A percentile compares a stretch with the other conserved stretches of the same genome.
These are phyloP conservation scores for Pestalotiopsis sp. DNA, from an alignment of 2,329 filamentous ascomycete species.

Conservation along the genomic window DNA sequence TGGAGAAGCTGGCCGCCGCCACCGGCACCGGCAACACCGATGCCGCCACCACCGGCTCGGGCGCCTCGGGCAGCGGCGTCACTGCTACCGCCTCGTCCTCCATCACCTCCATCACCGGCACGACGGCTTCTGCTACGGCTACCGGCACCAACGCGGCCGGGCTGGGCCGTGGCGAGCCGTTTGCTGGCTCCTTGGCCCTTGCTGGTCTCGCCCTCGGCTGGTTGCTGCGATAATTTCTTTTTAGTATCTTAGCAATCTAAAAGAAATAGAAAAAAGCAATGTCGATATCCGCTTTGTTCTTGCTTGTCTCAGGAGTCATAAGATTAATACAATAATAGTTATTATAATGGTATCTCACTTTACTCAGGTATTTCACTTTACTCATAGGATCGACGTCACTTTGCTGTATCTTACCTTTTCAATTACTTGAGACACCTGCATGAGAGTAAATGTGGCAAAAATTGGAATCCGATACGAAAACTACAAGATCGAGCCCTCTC, in stretches of 20 bases:
- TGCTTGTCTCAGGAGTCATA: too few species aligned
- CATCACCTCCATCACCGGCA: not conserved
- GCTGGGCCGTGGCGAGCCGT: not conserved
- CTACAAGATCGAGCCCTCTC: too few species aligned
- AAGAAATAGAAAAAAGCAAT: too few species aligned
- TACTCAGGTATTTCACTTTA: too few species aligned
- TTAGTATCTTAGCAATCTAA: not conserved
- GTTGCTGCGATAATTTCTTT: not conserved
- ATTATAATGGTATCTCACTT: too few species aligned
- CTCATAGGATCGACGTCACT: too few species aligned
- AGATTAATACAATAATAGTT: too few species aligned
- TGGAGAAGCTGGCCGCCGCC: constrained; percentile 7
- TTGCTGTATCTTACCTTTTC: too few species aligned
- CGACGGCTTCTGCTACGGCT: not conserved
- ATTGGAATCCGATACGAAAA: too few species aligned
- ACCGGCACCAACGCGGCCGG: not conserved
- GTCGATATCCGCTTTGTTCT: too few species aligned
- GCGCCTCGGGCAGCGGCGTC: not conserved
- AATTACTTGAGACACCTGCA: too few species aligned
- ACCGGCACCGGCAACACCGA: not conserved
- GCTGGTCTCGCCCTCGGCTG: not conserved
- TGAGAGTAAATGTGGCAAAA: too few species aligned
- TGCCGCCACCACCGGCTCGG: not conserved
- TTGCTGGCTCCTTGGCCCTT: constrained; percentile 3
- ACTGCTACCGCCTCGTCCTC: not conserved